Conservation (phyloP, 495 filamentous ascomycete species). For the Aspergillus conjunctus region DNA sequence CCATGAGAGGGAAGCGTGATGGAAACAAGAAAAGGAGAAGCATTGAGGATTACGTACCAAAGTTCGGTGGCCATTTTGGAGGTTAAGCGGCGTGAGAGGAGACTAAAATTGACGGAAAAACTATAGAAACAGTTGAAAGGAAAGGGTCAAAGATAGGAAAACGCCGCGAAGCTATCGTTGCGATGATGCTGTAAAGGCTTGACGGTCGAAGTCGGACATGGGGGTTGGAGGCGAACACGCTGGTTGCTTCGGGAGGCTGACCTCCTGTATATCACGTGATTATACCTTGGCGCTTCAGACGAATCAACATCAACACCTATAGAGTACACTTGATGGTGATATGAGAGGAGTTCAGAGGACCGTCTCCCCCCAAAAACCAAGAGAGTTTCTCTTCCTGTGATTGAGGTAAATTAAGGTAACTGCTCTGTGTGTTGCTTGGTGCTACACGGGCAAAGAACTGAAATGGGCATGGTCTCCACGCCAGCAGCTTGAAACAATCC, state of each 20-base stretch:
- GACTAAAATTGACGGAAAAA: conserved; percentile 15
- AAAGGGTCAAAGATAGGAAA: conserved; percentile 21
- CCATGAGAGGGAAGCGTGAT: conserved; percentile 29
- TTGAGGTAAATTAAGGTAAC: no score
- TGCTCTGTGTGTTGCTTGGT: no score
- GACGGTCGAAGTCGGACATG: conserved; percentile 38
- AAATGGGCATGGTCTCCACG: no score
- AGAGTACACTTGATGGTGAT: no score
- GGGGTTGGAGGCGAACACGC: conserved; percentile 47
- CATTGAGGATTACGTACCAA: conserved; percentile 56
- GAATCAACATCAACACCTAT: neutral
- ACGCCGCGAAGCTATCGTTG: conserved; percentile 32
- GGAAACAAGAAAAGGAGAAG: conserved; percentile 38
- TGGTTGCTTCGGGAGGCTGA: conserved; percentile 38
- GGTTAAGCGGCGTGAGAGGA: conserved; percentile 20
- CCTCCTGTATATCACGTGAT: conserved; percentile 28
- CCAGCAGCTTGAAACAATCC: no score
- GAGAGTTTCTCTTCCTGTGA: no score
- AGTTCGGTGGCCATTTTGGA: conserved; percentile 64
- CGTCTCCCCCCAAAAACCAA: no score
- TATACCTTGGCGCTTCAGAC: conserved; percentile 39
- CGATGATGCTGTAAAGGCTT: conserved; percentile 35
- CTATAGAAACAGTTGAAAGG: conserved; percentile 10
- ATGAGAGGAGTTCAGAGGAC: no score
- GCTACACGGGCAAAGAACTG: no score